Conservation (phyloP, 345 rosid species). For the Excoecaria agallocha region DNA sequence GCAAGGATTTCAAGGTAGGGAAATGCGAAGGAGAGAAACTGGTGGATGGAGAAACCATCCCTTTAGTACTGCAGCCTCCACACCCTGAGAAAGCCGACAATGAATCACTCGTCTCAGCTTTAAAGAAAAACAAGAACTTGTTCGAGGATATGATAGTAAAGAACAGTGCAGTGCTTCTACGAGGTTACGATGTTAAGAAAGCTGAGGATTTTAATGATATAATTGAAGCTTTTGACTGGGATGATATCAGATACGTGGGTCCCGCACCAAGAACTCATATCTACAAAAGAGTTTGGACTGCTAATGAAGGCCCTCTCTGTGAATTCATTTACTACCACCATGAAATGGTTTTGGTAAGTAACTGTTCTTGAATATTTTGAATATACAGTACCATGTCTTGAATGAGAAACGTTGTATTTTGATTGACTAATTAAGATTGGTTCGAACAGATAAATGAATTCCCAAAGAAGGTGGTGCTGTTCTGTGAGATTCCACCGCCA, state of each 20-base stretch:
- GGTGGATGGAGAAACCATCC: constrained; percentile 61
- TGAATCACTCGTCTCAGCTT: constrained; percentile 33
- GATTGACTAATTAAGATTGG: no score
- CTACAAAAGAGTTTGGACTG: constrained; percentile 61
- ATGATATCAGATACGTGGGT: constrained; percentile 52
- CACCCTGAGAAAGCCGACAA: constrained; percentile 25
- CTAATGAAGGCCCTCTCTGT: constrained; percentile 69
- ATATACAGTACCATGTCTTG: no score
- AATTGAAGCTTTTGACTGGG: constrained; percentile 55
- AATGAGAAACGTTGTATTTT: no score
- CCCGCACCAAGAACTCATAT: constrained; percentile 60
- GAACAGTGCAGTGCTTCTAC: constrained; percentile 55
- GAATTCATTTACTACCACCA: constrained; percentile 69
- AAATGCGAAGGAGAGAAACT: constrained; percentile 58
- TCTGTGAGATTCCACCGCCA: constrained; percentile 63
- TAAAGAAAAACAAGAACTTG: constrained; percentile 49
- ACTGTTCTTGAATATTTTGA: no score
- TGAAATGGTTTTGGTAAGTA: constrained; percentile 61
- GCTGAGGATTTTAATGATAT: constrained; percentile 57
- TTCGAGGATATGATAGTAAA: constrained; percentile 57
- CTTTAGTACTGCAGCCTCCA: constrained; percentile 45
- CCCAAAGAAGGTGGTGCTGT: constrained; percentile 48
- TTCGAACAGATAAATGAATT: constrained; percentile 41
- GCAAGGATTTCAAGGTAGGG: constrained; percentile 54
- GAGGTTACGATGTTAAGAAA: constrained; percentile 50